phyloP scores from a whole-genome alignment of 1,139 yeast species.

The Geotrichum fermentans region DNA sequence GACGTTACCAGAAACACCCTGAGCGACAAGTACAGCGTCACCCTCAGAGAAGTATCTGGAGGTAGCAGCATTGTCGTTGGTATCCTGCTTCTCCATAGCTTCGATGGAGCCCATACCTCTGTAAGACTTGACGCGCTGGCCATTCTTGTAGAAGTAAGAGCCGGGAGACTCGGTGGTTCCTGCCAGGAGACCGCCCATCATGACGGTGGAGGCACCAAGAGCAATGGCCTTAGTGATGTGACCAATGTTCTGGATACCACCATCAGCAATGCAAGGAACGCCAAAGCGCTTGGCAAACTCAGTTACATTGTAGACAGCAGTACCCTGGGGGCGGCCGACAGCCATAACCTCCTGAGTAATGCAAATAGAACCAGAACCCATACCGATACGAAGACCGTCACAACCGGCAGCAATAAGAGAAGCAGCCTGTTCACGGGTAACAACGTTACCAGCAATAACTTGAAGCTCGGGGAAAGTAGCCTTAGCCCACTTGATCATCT shows the following conservation, averaged over 20 bases:
- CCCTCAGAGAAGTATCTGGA: conserved; percentile 96
- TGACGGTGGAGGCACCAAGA: conserved; percentile 92
- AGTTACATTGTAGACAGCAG: conserved; percentile 83
- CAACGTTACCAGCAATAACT: conserved; percentile 97
- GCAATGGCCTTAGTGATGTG: conserved; percentile 96
- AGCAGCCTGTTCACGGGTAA: conserved; percentile 98
- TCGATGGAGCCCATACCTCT: conserved; percentile 99
- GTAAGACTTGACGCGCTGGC: conserved; percentile 93
- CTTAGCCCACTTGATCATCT: conserved; percentile 91
- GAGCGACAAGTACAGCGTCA: conserved; percentile 94
- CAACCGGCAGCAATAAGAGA: conserved; percentile 92
- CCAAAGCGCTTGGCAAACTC: conserved; percentile 88
- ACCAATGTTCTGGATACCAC: conserved; percentile 98
- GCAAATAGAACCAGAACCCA: conserved; percentile 99
- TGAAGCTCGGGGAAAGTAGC: conserved; percentile 69
- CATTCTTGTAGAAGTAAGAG: conserved; percentile 94
- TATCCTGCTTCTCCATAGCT: conserved; percentile 91
- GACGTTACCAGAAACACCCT: conserved; percentile 97
- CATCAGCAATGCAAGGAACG: conserved; percentile 97
- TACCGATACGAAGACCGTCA: conserved; percentile 97
- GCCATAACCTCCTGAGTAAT: conserved; percentile 99
- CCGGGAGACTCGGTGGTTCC: conserved; percentile 99
- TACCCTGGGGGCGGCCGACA: conserved; percentile 99
- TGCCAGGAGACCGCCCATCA: conserved; percentile 99
- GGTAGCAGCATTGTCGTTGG: conserved; percentile 92